These are phyloP conservation scores for Tylopilus sp. DNA, from an alignment of 1,284 basidiomycete species.

Conservation along the genomic window DNA sequence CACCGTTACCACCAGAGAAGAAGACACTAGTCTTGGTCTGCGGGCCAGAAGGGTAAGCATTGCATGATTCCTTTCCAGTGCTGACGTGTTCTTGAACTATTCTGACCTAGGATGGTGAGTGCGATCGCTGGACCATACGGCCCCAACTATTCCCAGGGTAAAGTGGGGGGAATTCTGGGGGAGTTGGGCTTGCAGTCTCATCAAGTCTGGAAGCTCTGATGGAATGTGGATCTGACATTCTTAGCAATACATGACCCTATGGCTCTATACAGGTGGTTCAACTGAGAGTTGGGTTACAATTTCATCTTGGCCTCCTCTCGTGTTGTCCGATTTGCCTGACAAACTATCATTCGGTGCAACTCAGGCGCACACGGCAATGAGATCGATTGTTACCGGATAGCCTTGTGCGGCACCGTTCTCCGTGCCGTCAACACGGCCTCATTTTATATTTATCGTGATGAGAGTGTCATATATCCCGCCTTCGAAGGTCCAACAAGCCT, in stretches of 20 bases:
- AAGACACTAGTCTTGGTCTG: constrained; percentile 69
- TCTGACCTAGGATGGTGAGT: constrained; percentile 60
- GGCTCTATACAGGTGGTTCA: not conserved
- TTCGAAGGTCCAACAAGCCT: constrained; percentile 66
- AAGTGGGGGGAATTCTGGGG: constrained; percentile 64
- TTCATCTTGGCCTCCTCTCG: not conserved
- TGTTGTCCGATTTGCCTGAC: not conserved
- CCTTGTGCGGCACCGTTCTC: not conserved
- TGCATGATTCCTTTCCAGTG: not conserved
- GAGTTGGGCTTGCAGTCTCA: constrained; percentile 59
- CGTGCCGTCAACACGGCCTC: too few species aligned
- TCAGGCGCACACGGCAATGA: not conserved
- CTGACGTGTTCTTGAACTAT: constrained; percentile 3
- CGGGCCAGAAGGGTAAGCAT: constrained; percentile 74
- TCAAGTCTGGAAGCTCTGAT: constrained; percentile 71
- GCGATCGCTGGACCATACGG: constrained; percentile 76
- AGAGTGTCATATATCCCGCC: constrained; percentile 39
- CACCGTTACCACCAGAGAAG: constrained; percentile 26
- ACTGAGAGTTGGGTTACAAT: not conserved
- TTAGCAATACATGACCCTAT: not conserved
- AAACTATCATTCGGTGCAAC: not conserved
- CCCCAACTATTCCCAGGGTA: constrained; percentile 72
- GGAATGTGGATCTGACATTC: not conserved
- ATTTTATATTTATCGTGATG: not conserved
- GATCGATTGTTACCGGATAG: not conserved